Percentiles rank a stretch among this genome's conserved stretches.
Evolutionary conservation across 257 asterid species (phyloP).

Genomic region (Primulina eburnea): DNA sequence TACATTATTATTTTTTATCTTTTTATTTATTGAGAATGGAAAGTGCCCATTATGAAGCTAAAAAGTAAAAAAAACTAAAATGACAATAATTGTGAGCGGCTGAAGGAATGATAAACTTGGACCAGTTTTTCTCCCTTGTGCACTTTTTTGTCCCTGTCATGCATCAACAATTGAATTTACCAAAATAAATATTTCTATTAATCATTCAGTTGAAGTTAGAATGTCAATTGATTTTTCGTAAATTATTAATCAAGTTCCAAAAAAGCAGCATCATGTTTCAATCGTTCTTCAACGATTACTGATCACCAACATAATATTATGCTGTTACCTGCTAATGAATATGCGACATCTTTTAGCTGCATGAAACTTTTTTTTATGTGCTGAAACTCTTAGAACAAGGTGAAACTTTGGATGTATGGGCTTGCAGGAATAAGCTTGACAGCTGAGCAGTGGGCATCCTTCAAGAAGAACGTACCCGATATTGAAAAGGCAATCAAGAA

Average conservation of each 20-base stretch:
- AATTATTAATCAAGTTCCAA: too few relatives aligned
- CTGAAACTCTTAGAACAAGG: too few relatives aligned
- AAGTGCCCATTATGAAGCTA: not conserved
- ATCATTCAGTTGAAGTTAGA: not conserved
- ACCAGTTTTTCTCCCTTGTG: not conserved
- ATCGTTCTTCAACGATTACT: too few relatives aligned
- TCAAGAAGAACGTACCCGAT: constrained; percentile 65
- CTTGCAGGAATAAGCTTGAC: constrained; percentile 86
- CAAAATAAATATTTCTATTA: too few relatives aligned
- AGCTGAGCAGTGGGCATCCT: constrained; percentile 72
- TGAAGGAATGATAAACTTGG: not conserved
- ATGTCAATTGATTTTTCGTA: not conserved
- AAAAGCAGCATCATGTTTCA: too few relatives aligned
- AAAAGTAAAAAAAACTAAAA: constrained; percentile 1
- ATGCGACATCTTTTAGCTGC: not conserved
- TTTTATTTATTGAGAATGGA: constrained; percentile 1
- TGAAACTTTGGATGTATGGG: not conserved
- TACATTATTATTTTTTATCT: not conserved
- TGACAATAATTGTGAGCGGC: not conserved
- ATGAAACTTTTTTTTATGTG: not conserved
- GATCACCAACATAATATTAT: too few relatives aligned
- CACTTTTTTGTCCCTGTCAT: not conserved
- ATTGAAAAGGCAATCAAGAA: constrained; percentile 81
- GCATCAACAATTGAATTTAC: too few relatives aligned
- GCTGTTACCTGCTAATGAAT: too few relatives aligned